A percentile compares a stretch with the other conserved stretches of the same genome.
These are phyloP conservation scores for Vaccinium myrtillus DNA, from an alignment of 148 eudicot genomes.

Conservation along the genomic window DNA sequence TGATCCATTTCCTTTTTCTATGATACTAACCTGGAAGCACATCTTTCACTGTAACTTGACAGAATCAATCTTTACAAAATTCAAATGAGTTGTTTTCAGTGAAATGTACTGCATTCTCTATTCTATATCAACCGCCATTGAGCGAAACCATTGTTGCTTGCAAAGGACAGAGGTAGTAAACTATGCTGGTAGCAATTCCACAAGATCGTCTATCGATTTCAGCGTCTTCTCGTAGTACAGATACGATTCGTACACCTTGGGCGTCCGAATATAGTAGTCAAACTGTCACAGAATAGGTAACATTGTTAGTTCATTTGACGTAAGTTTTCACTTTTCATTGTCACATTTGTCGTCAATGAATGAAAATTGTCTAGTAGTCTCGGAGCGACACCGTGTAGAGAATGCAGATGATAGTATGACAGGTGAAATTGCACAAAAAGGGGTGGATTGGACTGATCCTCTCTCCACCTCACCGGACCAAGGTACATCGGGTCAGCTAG, in stretches of 20 bases:
- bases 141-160: background rate
- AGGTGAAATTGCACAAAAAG: too few species aligned
- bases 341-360: too few species aligned
- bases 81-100: background rate
- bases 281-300: constrained; percentile 40
- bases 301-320: background rate
- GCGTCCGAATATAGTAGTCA: constrained; percentile 71
- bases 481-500: too few species aligned
- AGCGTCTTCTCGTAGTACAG: constrained; percentile 82
- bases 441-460: background rate
- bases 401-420: too few species aligned
- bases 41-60: background rate
- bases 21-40: background rate
- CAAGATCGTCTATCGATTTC: constrained; percentile 75
- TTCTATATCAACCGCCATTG: background rate
- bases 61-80: background rate
- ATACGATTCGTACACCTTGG: constrained; percentile 78
- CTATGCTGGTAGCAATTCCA: constrained; percentile 42
- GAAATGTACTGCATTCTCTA: background rate
- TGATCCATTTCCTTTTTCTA: background rate
- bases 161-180: background rate
- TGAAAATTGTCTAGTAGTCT: background rate
- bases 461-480: background rate
- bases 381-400: too few species aligned
- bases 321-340: too few species aligned